Evolutionary conservation across 371 early-diverging fungal species (phyloP).

Genomic region (Encephalitozoon romaleae): DNA sequence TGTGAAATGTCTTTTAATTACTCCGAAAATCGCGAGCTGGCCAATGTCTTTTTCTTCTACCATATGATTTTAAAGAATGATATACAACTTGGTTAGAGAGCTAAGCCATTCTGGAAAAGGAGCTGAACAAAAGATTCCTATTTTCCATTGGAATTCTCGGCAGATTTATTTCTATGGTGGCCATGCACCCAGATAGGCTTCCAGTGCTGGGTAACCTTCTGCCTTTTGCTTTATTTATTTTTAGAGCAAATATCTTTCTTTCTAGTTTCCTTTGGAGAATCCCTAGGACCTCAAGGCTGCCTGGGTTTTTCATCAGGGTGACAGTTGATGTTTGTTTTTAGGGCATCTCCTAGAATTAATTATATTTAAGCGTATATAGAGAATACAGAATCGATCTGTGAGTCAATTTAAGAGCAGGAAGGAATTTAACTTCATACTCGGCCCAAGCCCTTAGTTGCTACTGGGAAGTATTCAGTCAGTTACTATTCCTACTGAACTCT

Average conservation of each 20-base stretch:
- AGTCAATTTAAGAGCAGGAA: no score
- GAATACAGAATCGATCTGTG: no score
- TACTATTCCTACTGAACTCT: not conserved
- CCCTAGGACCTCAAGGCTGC: not conserved
- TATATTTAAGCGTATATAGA: not conserved
- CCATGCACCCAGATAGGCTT: not conserved
- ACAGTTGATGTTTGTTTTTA: not conserved
- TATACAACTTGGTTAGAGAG: not conserved
- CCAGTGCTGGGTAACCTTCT: not conserved
- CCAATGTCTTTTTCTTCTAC: not conserved
- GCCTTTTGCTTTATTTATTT: not conserved
- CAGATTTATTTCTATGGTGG: not conserved
- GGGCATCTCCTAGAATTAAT: not conserved
- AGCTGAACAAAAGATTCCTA: not conserved
- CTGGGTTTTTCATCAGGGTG: not conserved
- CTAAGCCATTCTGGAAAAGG: not conserved
- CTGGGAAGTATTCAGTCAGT: not conserved
- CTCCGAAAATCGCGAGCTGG: not conserved
- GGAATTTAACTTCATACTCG: no score
- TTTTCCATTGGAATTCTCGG: not conserved
- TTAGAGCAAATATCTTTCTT: not conserved
- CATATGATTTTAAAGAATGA: not conserved
- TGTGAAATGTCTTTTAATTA: not conserved
- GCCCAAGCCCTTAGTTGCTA: no score
- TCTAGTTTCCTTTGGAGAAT: not conserved